Base-by-base conservation (phyloP, 1,284 basidiomycete genomes). In the Leccinum subrobustum region DNA sequence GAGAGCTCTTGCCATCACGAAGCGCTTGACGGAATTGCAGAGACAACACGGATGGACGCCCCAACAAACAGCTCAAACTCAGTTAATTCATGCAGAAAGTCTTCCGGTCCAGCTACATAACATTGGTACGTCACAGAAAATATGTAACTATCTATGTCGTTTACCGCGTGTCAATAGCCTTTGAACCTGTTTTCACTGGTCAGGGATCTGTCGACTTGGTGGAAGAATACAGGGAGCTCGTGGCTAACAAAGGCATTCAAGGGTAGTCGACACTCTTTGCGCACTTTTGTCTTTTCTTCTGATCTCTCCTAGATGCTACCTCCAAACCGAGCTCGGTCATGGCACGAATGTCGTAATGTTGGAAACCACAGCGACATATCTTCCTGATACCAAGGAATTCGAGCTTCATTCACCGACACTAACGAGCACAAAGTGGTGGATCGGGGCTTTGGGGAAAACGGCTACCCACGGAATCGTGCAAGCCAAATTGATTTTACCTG, bases 391-490 rank as follows among this genome's bases (percentile, higher is more conserved):
- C 0, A 77, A 83, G 61, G 85, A 90, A 67, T 93, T 93, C 65
- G 84, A 90, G 58, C 84, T 94, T 37, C 80, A 93, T 71, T 89
- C 89, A 0, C 91, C 92, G 0, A 88, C 87, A 0, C 69, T 92
- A 52, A 91, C 89, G 2, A 88, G 88, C 57, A 85, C 81, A 58
- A 94, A 94, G 71, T 94, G 92, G 91, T 94, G 92, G 92, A 83
- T 90, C 61, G 92, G 87, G 14, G 86, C 78, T 0, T 75, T 91
- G 7, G 91, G 88, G 1, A 85, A 86, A 73, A 87, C 87, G 0
- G 83, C 89, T 0, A 93, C 91, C 0, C 91, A 93, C 71, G 90
- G 89, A 9, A 83, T 91, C 16, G 84, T 93, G 0, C 90, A 93
- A 68, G 91, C 92, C 1, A 85, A 89, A 63, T 76, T 94, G 11